Base-by-base conservation (phyloP, 106 monocot species). In the Acorus gramineus region DNA sequence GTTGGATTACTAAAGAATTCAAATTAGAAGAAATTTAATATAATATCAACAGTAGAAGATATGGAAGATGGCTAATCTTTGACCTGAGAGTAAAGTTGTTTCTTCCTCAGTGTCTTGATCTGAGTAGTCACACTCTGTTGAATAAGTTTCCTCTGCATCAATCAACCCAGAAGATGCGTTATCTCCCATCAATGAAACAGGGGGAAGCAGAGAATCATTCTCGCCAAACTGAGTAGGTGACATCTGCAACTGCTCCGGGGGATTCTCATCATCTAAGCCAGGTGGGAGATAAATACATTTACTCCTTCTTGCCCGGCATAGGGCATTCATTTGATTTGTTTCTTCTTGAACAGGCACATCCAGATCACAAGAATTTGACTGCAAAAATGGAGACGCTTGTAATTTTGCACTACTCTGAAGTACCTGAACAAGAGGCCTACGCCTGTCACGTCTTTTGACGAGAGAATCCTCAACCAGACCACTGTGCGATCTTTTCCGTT, bases 381-480 rank as follows among this genome's bases (percentile, higher is more conserved):
- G 73, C 46, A 72, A 57, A 46, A 76, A 55, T 64, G 74, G 68
- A 44, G 77, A 66, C 66, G 53, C 50, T 47, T 70, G 67, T 52
- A 90, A 71, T 54, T 87, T 79, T 61, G 76, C 73, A 80, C 87
- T 95, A 66, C 76, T 91, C 59, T 87, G 77, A 52, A 96, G 70
- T 69, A 90, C 89, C 67, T 86, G 82, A 73, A 68, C 61, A 68
- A 89, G 81, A 46, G 86, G 93, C 8, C 80, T 71, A 42, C 80
- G 84, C 46, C 80, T 73, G 63, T 90, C 86, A 57, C 82, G 77
- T 55, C 85, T 90, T 87, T 78, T 90, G 60, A 54, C 73, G 66
- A 70, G 62, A 71, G 74, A 74, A 14, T 82, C 95, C 66, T 87
- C 85, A 67, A 51, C 7, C n/a, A 55, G 8, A 57, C 74, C 74